Evolutionary conservation across 2,329 filamentous ascomycete genomes (phyloP).

Genomic region (Berkeleyomyces rouxiae): DNA sequence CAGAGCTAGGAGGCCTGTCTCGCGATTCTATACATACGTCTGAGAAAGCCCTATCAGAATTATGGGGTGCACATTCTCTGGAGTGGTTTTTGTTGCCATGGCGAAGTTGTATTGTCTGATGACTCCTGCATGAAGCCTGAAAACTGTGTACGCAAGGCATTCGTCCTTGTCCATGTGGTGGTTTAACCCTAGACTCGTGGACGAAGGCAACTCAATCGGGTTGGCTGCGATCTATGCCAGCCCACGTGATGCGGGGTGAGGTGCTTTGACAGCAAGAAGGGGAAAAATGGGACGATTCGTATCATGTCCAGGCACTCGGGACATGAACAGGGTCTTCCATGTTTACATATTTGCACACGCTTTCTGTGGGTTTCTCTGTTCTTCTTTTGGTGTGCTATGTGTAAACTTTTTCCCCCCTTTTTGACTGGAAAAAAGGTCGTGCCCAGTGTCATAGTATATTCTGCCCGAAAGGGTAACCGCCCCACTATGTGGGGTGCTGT

Average conservation of each 20-base stretch:
- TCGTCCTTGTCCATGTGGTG: too few relatives aligned
- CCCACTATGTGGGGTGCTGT: too few relatives aligned
- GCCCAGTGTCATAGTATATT: too few relatives aligned
- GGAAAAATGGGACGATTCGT: neutral
- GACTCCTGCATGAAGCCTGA: neutral
- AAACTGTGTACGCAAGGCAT: too few relatives aligned
- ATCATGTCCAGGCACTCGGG: neutral
- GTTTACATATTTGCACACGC: neutral
- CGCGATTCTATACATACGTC: neutral
- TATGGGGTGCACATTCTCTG: neutral
- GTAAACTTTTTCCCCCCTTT: too few relatives aligned
- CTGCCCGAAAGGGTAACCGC: too few relatives aligned
- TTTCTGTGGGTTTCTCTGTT: neutral
- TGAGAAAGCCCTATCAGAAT: neutral
- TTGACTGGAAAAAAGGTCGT: too few relatives aligned
- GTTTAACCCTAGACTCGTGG: too few relatives aligned
- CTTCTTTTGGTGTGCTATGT: neutral
- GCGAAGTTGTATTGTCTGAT: neutral
- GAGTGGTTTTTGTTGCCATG: neutral
- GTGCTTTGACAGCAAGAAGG: neutral
- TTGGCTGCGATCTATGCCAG: too few relatives aligned
- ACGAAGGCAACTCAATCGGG: too few relatives aligned
- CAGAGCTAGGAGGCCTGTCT: neutral
- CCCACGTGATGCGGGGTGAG: neutral
- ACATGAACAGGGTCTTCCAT: neutral